Evolutionary conservation across 2,329 filamentous ascomycete genomes (phyloP), one percentile per base, ranked within the genome.

Genomic region (Diaporthe sp.): DNA sequence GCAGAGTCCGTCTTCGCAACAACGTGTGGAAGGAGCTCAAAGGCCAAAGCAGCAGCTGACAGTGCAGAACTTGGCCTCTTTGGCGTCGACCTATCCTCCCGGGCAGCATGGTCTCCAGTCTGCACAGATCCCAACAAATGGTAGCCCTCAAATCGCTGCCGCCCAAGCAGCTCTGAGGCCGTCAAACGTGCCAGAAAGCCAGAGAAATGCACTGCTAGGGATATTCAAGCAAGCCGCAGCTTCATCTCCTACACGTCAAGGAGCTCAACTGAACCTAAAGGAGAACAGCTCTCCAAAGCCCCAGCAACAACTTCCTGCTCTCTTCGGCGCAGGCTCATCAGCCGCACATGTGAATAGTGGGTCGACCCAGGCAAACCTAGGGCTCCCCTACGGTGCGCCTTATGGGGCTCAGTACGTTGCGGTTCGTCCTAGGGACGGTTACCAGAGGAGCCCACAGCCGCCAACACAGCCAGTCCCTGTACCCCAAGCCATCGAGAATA

Each of bases 181-280:
- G 25, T 46, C 75, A 17, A 77, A 79, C 25, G 76, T 79, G 42
- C 81, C 84, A 39, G 84, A 85, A 62, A 80, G 82, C 49, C 89
- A 91, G 77, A 87, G 88, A 31, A 87, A 85, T 25, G 84, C 87
- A 10, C 82, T 91, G 28, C 82, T 91, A 19, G 87, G 85, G 31
- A 89, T 91, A 84, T 90, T 92, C 82, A 90, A 89, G 76, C 86
- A 86, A 77, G 78, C 81, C 15, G 81, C 81, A 39, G 75, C 82
- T 4, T 75, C 78, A 3, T 79, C 81, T 22, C 79, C 82, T 6
- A 78, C 39, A 37, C 25, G 15, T 1, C 67, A 72, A 17, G 49
- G 49, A 34, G 19, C 39, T 58, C 67, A 67, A 19, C 49, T 65
- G 42, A 67, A 73, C 13, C 49, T 74, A 51, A 74, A 77, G 72